Base-by-base conservation (phyloP, 192 early-diverging fungal genomes). In the Backusella macrospora region DNA sequence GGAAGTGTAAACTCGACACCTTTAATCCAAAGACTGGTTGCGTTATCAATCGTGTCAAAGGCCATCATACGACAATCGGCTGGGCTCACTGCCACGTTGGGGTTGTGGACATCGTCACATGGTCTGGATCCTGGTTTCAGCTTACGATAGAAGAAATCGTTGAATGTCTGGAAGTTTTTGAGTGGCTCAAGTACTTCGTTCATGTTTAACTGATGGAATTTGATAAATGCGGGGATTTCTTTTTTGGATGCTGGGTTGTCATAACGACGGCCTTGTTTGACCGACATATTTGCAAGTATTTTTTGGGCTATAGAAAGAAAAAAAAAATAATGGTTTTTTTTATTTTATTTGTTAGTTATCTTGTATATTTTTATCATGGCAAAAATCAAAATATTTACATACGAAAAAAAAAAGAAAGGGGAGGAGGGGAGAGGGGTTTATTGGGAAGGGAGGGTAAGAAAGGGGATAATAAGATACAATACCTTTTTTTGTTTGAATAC, bases 111-210 rank as follows among this genome's bases (percentile, higher is more conserved):
- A 5, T 74, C 80, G 12, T 73, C 76, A 40, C 83, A 76, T 6
- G 73, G 70, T 9, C 94, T 81, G 1, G 90, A 84, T 15, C 68
- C 78, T 5, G 90, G 88, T 75, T 92, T 94, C 46, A 95, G 82
- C 38, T 90, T 90, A 14, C 94, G 88, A 76, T 92, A 94, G 76
- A 94, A 95, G 82, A 95, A 95, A 77, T 94, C 90, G 80, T 95
- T 95, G 73, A 95, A 94, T 43, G 80, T 94, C 37, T 85, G 82
- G 65, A 91, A 95, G 42, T 76, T 84, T 18, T 88, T 80, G 34
- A 93, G 52, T 6, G 94, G 91, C 7, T 92, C 86, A 1, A 90
- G 70, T 5, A 95, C 86, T 69, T 95, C 91, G 16, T 80, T 80
- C 75, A 90, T 77, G 39, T 91, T 80, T 1, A 95, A 69, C 3